Percentiles rank a stretch among this genome's conserved stretches.
Conservation (phyloP, 2,329 filamentous ascomycete genomes). For the Colletotrichum liriopes region DNA sequence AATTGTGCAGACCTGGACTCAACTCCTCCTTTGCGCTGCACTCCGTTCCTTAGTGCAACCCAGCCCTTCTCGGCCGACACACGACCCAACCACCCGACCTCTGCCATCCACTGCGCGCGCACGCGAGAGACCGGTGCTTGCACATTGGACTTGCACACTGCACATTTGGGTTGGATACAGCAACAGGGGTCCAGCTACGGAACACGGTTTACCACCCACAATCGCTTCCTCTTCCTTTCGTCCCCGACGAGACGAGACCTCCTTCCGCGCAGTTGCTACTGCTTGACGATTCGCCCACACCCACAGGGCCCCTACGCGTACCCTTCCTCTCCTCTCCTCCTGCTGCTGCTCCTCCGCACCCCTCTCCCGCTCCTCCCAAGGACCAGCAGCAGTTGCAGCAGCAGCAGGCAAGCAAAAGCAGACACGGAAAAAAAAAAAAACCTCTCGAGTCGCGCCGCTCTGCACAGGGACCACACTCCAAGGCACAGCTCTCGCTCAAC, state of each 20-base stretch:
- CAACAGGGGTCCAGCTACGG: constrained; percentile 13
- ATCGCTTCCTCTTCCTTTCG: constrained; percentile 34
- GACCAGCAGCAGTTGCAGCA: constrained; percentile 25
- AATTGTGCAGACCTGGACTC: constrained; percentile 23
- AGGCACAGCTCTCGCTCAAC: constrained; percentile 29
- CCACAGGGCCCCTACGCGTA: constrained; percentile 35
- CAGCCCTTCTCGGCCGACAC: constrained; percentile 36
- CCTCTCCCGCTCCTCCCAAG: constrained; percentile 25
- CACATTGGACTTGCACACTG: constrained; percentile 25
- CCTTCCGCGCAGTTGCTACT: constrained; percentile 24
- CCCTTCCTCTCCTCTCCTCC: constrained; percentile 34
- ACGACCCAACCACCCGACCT: constrained; percentile 22
- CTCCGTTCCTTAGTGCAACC: constrained; percentile 17
- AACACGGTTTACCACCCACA: constrained; percentile 17
- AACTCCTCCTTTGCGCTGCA: constrained; percentile 5
- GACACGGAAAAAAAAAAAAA: constrained; percentile 11
- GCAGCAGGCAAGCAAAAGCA: constrained; percentile 24
- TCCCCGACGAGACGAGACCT: constrained; percentile 32
- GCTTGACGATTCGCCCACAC: constrained; percentile 41
- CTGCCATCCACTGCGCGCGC: not conserved
- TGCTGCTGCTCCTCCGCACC: constrained; percentile 40
- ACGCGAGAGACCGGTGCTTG: constrained; percentile 14
- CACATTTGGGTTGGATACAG: constrained; percentile 24
- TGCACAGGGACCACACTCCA: constrained; percentile 36
- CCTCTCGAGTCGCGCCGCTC: constrained; percentile 32